These are phyloP conservation scores for Pythium coloratum DNA, from an alignment of 352 stramenopile species.

Conservation along the genomic window DNA sequence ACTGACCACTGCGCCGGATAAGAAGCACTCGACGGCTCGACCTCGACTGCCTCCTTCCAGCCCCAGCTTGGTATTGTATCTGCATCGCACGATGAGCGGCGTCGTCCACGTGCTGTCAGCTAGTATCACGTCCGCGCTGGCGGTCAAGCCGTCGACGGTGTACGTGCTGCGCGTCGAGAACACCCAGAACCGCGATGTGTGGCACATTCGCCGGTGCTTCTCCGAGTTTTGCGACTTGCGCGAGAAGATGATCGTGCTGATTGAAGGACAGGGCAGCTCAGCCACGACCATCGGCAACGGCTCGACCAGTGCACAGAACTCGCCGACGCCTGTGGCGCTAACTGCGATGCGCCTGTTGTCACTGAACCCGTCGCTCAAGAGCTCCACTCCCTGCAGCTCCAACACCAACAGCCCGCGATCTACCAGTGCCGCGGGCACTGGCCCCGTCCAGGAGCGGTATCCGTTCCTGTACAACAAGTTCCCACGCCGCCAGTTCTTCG, in stretches of 20 bases:
- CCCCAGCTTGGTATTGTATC: background rate
- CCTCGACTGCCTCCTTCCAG: background rate
- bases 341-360: constrained; percentile 17
- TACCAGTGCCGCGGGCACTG: constrained; percentile 5
- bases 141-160: constrained; percentile 71
- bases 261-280: constrained; percentile 35
- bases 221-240: constrained; percentile 74
- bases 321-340: constrained; percentile 15
- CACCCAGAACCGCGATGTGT: constrained; percentile 38
- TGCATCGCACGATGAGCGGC: constrained; percentile 33
- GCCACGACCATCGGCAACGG: background rate
- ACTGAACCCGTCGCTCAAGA: constrained; percentile 11
- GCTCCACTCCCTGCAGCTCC: constrained; percentile 20
- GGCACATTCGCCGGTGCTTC: constrained; percentile 73
- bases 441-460: constrained; percentile 38
- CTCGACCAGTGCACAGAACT: constrained; percentile 14
- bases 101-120: constrained; percentile 51
- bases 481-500: constrained; percentile 59
- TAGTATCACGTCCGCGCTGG: constrained; percentile 64
- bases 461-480: constrained; percentile 71
- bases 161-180: constrained; percentile 73
- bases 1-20: constrained; percentile 4
- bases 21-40: constrained; percentile 1
- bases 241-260: constrained; percentile 61
- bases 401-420: constrained; percentile 30